A percentile compares a stretch with the other conserved stretches of the same genome.
phyloP scores from a whole-genome alignment of 1,139 yeast species.

The Keqinozyma sinolaborantium region DNA sequence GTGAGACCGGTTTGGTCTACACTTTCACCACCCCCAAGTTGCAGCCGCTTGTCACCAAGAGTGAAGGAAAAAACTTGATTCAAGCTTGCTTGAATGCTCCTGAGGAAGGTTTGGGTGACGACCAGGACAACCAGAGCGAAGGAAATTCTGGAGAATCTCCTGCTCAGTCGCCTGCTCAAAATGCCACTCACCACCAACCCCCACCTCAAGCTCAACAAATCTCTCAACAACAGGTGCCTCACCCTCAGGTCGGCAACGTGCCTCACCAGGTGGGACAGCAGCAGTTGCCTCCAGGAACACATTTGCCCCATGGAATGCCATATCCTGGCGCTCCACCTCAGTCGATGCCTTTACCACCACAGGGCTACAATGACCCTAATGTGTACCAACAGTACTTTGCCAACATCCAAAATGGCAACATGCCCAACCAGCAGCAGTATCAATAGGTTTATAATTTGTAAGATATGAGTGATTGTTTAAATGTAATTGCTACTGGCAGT shows the following conservation, averaged over 20 bases:
- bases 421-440: slow-evolving; percentile 41
- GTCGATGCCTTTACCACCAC: slow-evolving; percentile 33
- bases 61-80: slow-evolving; percentile 93
- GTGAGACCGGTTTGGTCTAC: slow-evolving; percentile 96
- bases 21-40: slow-evolving; percentile 98
- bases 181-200: slow-evolving; percentile 9
- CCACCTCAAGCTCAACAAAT: slow-evolving; percentile 29
- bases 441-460: slow-evolving; percentile 17
- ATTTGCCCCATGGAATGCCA: slow-evolving; percentile 45
- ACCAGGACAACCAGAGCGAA: slow-evolving; percentile 62
- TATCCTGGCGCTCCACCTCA: slow-evolving; percentile 32
- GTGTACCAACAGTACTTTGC: slow-evolving; percentile 61
- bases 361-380: slow-evolving; percentile 29
- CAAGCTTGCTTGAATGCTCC: slow-evolving; percentile 98
- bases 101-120: slow-evolving; percentile 61
- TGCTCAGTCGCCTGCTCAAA: slow-evolving; percentile 35
- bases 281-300: slow-evolving; percentile 46
- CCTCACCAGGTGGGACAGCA: slow-evolving; percentile 12
- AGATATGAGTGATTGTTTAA: neutral
- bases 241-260: slow-evolving; percentile 9
- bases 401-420: slow-evolving; percentile 48
- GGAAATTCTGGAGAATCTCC: slow-evolving; percentile 39
- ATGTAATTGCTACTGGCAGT: too few relatives aligned
- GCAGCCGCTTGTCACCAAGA: slow-evolving; percentile 94
- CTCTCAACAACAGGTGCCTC: slow-evolving; percentile 25